A percentile compares a stretch with the other conserved stretches of the same genome.
Evolutionary conservation across 2,329 filamentous ascomycete genomes (phyloP).

Genomic region (Leptodontidium sp.): DNA sequence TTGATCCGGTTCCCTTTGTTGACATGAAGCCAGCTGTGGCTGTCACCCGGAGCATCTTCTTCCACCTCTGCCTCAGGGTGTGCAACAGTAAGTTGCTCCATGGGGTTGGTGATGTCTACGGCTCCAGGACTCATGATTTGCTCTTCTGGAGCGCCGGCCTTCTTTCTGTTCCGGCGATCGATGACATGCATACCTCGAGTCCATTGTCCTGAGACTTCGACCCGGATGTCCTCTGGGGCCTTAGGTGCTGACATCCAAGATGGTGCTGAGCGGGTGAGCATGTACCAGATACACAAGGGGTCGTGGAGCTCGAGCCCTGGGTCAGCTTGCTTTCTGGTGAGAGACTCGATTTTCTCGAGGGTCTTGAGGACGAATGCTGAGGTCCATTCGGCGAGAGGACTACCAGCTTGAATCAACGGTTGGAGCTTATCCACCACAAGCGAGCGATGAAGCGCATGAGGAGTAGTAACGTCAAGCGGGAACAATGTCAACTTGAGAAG

Average conservation of each 20-base stretch:
- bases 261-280: slow-evolving; percentile 67
- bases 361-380: slow-evolving; percentile 75
- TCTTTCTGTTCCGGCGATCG: slow-evolving; percentile 71
- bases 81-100: slow-evolving; percentile 49
- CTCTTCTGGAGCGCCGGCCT: slow-evolving; percentile 51
- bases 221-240: slow-evolving; percentile 79
- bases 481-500: slow-evolving; percentile 74
- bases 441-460: slow-evolving; percentile 69
- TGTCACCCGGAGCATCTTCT: slow-evolving; percentile 72
- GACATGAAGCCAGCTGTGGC: slow-evolving; percentile 77
- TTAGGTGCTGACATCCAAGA: slow-evolving; percentile 64
- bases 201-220: slow-evolving; percentile 95
- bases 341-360: slow-evolving; percentile 71
- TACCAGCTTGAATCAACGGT: slow-evolving; percentile 65
- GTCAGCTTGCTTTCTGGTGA: slow-evolving; percentile 65
- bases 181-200: slow-evolving; percentile 89
- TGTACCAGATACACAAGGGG: slow-evolving; percentile 81
- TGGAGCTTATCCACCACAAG: slow-evolving; percentile 65
- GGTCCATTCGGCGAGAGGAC: slow-evolving; percentile 78
- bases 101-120: slow-evolving; percentile 48
- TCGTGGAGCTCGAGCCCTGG: slow-evolving; percentile 76
- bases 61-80: slow-evolving; percentile 54
- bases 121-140: slow-evolving; percentile 46
- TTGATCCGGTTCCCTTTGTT: slow-evolving; percentile 81
- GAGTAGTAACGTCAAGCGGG: slow-evolving; percentile 79